These are phyloP conservation scores for Aspergillus novofumigatus DNA, from an alignment of 2,329 filamentous ascomycete species.

Conservation along the genomic window DNA sequence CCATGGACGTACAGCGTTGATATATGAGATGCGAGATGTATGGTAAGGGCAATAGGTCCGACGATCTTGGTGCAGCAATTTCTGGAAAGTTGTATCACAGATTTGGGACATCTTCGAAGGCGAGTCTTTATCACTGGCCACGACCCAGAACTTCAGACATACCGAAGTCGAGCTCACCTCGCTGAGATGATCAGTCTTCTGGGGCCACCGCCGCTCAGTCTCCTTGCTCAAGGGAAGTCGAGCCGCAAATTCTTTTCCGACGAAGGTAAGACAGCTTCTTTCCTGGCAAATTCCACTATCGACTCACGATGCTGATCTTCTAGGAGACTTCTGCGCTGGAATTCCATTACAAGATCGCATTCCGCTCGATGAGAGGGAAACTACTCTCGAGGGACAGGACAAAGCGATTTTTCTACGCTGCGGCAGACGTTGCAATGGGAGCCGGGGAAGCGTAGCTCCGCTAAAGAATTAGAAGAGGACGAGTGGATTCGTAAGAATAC, in stretches of 20 bases:
- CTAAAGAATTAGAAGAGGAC: slow-evolving; percentile 24
- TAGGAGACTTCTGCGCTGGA: slow-evolving; percentile 25
- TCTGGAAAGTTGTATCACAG: slow-evolving; percentile 22
- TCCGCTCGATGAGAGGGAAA: slow-evolving; percentile 38
- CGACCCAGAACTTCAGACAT: slow-evolving; percentile 37
- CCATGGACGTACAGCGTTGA: slow-evolving; percentile 48
- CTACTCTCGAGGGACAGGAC: slow-evolving; percentile 31
- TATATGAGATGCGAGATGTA: slow-evolving; percentile 51
- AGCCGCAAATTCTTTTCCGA: slow-evolving; percentile 39
- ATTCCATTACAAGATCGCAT: slow-evolving; percentile 16
- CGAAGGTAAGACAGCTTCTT: slow-evolving; percentile 23
- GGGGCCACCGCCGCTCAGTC: slow-evolving; percentile 37
- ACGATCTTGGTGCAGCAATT: slow-evolving; percentile 3
- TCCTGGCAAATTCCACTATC: background rate
- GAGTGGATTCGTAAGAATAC: slow-evolving; percentile 18
- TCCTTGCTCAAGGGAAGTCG: slow-evolving; percentile 31
- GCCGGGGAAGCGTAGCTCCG: slow-evolving; percentile 26
- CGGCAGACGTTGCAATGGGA: slow-evolving; percentile 38
- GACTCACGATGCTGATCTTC: slow-evolving; percentile 4
- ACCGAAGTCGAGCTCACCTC: slow-evolving; percentile 45
- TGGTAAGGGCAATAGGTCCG: slow-evolving; percentile 38
- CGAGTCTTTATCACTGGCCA: slow-evolving; percentile 38
- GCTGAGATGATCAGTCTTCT: slow-evolving; percentile 48
- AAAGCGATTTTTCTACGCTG: slow-evolving; percentile 25
- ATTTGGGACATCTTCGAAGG: slow-evolving; percentile 51